Base-by-base conservation (phyloP, 148 eudicot genomes). In the Simmondsia chinensis region DNA sequence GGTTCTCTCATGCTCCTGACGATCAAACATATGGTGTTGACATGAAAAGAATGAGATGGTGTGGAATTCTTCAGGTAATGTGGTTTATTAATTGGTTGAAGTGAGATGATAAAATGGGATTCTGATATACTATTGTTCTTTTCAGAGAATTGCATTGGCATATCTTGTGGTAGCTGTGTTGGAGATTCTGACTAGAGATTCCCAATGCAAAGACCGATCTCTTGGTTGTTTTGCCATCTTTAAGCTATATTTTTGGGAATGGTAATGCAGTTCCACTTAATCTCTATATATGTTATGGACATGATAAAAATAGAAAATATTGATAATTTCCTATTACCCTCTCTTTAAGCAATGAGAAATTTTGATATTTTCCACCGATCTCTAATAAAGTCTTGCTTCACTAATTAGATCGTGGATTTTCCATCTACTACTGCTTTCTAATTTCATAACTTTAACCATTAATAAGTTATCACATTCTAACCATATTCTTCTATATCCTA, bases 51-150 rank as follows among this genome's bases (percentile, higher is more conserved):
- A 71, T 87, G 35, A 65, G 94, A 58, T 83, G 88, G 96, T 87
- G 89, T 45, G 96, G 94, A 36, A 87, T 87, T 43, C 94, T 87
- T 2, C 96, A 87, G 96, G 94, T 87, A 43, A 55, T 45, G 23
- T 62, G 6, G 7, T 35, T 31, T 15, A 31, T n/a, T n/a, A n/a
- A n/a, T n/a, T n/a, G n/a, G n/a, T n/a, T n/a, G n/a, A n/a, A n/a
- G n/a, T n/a, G n/a, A n/a, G n/a, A n/a, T n/a, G n/a, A n/a, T n/a
- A 27, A 40, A 8, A 16, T 33, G 38, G 21, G 34, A 28, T 35
- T 43, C n/a, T 63, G 16, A 55, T 42, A 20, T 20, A 6, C 31
- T 35, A 24, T 43, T 27, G 20, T 39, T 39, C 17, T 55, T 64
- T 45, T 10, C 56, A 88, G 97, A 78, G 97, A 76, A 88, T 88